Evolutionary conservation across 1,284 basidiomycete genomes (phyloP).

Genomic region (Fistulina hepatica): DNA sequence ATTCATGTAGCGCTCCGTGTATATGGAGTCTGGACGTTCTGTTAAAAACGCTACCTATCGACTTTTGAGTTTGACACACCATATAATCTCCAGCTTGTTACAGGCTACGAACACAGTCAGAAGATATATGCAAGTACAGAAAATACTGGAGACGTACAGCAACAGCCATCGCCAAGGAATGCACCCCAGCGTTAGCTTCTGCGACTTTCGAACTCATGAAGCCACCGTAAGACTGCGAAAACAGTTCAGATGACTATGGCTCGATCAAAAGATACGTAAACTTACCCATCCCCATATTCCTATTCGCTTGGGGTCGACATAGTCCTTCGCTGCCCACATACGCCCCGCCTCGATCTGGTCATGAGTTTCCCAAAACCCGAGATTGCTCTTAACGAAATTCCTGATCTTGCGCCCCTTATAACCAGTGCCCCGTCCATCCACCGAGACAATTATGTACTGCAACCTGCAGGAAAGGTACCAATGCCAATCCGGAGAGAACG

Average conservation of each 20-base stretch:
- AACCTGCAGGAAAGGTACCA: conserved; percentile 75
- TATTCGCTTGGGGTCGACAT: conserved; percentile 72
- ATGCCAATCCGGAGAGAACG: conserved; percentile 68
- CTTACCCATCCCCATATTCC: conserved; percentile 93
- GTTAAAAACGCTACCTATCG: conserved; percentile 13
- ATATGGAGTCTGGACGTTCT: conserved; percentile 57
- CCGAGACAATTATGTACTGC: conserved; percentile 77
- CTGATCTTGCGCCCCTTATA: conserved; percentile 76
- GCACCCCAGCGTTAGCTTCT: conserved; percentile 78
- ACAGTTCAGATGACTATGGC: conserved; percentile 2
- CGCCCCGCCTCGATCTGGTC: conserved; percentile 85
- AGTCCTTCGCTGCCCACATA: conserved; percentile 65
- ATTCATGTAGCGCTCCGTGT: conserved; percentile 97
- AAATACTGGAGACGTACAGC: conserved; percentile 45
- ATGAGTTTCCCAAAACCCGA: conserved; percentile 77
- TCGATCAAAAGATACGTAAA: conserved; percentile 4
- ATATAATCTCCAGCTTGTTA: conserved; percentile 80
- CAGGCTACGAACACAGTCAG: conserved; percentile 39
- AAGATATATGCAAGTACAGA: neutral
- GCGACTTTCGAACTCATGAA: conserved; percentile 87
- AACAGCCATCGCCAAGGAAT: conserved; percentile 82
- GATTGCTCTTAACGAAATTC: conserved; percentile 74
- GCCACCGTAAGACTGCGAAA: conserved; percentile 75
- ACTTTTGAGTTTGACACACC: conserved; percentile 31
- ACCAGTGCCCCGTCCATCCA: conserved; percentile 94